Evolutionary conservation across 306 rosid species (phyloP).

Genomic region (Trifolium repens): DNA sequence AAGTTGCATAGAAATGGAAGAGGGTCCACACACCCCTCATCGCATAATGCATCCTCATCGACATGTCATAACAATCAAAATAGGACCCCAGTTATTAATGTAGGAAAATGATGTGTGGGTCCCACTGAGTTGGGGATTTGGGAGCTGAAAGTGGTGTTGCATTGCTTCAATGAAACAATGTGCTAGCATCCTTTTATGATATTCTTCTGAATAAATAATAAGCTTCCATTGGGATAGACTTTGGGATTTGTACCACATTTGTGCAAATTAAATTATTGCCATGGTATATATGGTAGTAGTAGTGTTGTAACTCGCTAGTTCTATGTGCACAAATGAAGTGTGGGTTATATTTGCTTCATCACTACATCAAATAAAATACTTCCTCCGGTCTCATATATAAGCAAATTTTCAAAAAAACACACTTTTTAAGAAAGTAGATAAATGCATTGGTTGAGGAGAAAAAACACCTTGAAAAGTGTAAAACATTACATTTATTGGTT

Average conservation of each 20-base stretch:
- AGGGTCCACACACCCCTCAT: constrained; percentile 36
- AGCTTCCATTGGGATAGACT: constrained; percentile 18
- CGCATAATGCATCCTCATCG: constrained; percentile 42
- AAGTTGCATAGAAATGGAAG: constrained; percentile 39
- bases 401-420: too few relatives aligned
- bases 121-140: constrained; percentile 46
- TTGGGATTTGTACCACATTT: constrained; percentile 37
- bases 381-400: too few relatives aligned
- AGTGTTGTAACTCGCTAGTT: too few relatives aligned
- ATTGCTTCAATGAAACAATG: constrained; percentile 45
- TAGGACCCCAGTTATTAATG: constrained; percentile 45
- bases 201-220: constrained; percentile 33
- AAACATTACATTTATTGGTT: too few relatives aligned
- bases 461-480: too few relatives aligned
- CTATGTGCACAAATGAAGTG: too few relatives aligned
- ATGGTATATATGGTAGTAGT: not conserved
- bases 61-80: constrained; percentile 39
- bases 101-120: constrained; percentile 39
- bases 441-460: too few relatives aligned
- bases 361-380: too few relatives aligned
- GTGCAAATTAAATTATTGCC: not conserved
- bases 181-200: constrained; percentile 11
- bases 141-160: constrained; percentile 45
- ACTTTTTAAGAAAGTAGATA: too few relatives aligned
- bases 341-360: too few relatives aligned